Evolutionary conservation across 805 yeast species (phyloP), one percentile per base, ranked within the genome.

Genomic region (Zygosaccharomyces gambellarensis): DNA sequence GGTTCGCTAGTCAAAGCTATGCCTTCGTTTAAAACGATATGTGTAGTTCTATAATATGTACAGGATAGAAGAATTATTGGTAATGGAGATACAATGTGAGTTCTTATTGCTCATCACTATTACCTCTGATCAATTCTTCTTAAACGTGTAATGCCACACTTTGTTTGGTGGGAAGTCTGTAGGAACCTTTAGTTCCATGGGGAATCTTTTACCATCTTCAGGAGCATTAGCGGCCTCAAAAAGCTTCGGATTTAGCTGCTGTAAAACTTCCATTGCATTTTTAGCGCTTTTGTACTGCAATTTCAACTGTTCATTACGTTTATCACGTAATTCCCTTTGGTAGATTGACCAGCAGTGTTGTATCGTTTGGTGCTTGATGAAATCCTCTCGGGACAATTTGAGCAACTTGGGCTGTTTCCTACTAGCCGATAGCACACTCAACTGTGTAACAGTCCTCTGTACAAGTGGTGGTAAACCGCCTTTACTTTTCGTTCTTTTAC

Each of bases 341-440:
- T 76, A 73, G 12, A 80, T 58, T 5, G 79, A 70, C 97, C 97
- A 94, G 6, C 97, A 97, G 48, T 79, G 82, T 58, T 80, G 81
- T 48, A 94, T 84, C 9, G 90, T 81, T 55, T 81, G 79, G 65
- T 92, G 98, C 62, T 94, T 87, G 54, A 92, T 76, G 49, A 83
- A 74, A 64, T 94, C 98, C 67, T 90, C 97, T 23, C 57, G 58
- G 10, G 64, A 77, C 30, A 90, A 72, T 60, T 83, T 87, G 54
- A 94, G 68, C 59, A 88, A 72, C 58, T 82, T 80, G 41, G 99
- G 99, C 68, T 84, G 90, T 68, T 90, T 92, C 72, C 90, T 83
- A 50, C 85, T 79, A 6, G 95, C 97, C 10, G 94, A 81, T 58
- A 90, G 67, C 21, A 92, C 96, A 36, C 95, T 84, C 54, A 92